Conservation (phyloP, 2,329 filamentous ascomycete species). For the Coleophoma cylindrospora region DNA sequence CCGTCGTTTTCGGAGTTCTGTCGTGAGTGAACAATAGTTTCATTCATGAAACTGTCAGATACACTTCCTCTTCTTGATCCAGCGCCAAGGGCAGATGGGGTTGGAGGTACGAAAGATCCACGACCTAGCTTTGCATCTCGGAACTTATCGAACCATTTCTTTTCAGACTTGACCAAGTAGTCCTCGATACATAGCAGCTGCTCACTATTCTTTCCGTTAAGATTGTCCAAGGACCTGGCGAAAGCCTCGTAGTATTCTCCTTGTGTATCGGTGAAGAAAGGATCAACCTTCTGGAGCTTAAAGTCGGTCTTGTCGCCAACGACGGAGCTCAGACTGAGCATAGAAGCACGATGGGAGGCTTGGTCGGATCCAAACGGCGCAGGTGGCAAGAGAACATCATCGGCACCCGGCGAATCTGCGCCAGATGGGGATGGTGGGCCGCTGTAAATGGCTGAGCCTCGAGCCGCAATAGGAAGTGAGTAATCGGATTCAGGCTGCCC, state of each 20-base stretch:
- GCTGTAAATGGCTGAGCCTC: not conserved
- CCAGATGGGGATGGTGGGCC: conserved; percentile 1
- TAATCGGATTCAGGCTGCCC: not conserved
- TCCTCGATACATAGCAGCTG: conserved; percentile 58
- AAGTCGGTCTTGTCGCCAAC: conserved; percentile 57
- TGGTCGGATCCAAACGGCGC: not conserved
- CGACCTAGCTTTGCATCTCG: conserved; percentile 50
- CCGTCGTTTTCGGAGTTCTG: not conserved
- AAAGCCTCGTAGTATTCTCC: conserved; percentile 57
- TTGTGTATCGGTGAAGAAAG: conserved; percentile 61
- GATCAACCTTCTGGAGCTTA: conserved; percentile 60
- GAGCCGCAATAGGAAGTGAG: not conserved
- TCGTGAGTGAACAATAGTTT: conserved; percentile 2
- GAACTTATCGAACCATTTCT: conserved; percentile 59
- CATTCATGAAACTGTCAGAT: conserved; percentile 1
- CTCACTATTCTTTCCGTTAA: conserved; percentile 51
- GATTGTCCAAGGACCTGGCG: conserved; percentile 47
- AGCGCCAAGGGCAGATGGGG: not conserved
- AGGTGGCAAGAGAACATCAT: not conserved
- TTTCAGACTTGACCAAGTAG: conserved; percentile 59
- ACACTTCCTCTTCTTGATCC: not conserved
- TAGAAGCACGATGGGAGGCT: not conserved
- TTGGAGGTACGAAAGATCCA: not conserved
- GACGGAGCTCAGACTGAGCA: conserved; percentile 40
- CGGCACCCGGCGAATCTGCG: not conserved